Percentiles rank a stretch among this genome's conserved stretches.
These are phyloP conservation scores for Agrocybe pediades DNA, from an alignment of 768 basidiomycete species.

Conservation along the genomic window DNA sequence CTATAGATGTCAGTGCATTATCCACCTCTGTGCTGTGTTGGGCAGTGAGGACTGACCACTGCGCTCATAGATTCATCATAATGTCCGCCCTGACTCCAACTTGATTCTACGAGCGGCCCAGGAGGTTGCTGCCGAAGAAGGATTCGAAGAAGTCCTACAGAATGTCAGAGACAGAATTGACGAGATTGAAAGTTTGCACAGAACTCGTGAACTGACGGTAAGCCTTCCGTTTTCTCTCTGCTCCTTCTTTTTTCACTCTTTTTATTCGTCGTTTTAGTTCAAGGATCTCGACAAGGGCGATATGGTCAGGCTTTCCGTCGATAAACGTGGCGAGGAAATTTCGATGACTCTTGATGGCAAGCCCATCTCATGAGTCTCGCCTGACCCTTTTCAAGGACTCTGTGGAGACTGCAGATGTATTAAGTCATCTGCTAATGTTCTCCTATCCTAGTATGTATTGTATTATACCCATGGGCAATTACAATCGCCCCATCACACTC, in stretches of 20 bases:
- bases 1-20: constrained; percentile 67
- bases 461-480: background rate
- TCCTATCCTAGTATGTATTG: background rate
- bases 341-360: constrained; percentile 17
- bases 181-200: constrained; percentile 84
- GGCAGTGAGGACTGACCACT: background rate
- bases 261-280: constrained; percentile 32
- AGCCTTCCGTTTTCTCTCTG: constrained; percentile 16
- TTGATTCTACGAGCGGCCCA: constrained; percentile 73
- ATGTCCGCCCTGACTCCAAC: constrained; percentile 81
- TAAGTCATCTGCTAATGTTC: no score
- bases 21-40: background rate
- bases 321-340: constrained; percentile 51
- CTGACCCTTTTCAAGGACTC: background rate
- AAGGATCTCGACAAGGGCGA: constrained; percentile 51
- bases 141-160: constrained; percentile 78
- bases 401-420: background rate
- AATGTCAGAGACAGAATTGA: constrained; percentile 76
- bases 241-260: background rate
- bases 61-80: constrained; percentile 57
- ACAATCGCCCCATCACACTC: background rate
- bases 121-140: constrained; percentile 70
- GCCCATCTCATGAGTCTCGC: background rate
- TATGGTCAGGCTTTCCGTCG: constrained; percentile 52
- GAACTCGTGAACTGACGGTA: constrained; percentile 78